Evolutionary conservation across 192 early-diverging fungal genomes (phyloP), one percentile per base, ranked within the genome.

Genomic region (Backusella tarrabulga): DNA sequence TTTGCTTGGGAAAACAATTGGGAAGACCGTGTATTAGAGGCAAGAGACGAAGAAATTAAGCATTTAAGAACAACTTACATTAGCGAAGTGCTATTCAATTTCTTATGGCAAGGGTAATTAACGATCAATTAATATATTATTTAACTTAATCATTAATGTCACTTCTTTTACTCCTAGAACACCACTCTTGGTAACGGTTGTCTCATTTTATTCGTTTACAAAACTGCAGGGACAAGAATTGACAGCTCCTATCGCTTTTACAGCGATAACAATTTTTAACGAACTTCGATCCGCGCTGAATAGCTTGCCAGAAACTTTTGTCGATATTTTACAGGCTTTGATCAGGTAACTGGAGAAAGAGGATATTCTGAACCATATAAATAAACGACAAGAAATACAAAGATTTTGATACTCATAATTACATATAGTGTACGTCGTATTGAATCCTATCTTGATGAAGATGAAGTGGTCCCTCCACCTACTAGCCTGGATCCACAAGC

Each of bases 391-490:
- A 1, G 1, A 4, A 50, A n/a, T n/a, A 7, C 4, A 17, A 17
- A 17, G 0, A n/a, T 50, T n/a, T 0, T 50, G 17, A 50, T 50
- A 50, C 6, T 72, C 1, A 23, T 23, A 8, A 71, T 67, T 36
- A 14, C 26, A 63, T 29, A 63, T 23, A 81, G 87, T 70, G 82
- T 93, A 2, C 76, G 77, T 19, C 89, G 93, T 44, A 87, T 99
- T 21, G 88, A 89, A 50, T 77, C 83, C 29, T 98, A 93, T 76
- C 83, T 98, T 67, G 80, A 85, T n/a, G 93, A 96, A 79, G 80
- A 84, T 12, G 94, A 96, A 14, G 78, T 95, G 17, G 89, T 90
- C 76, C 83, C 78, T 50, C 83, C 90, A 9, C 77, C 78, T 1
- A 79, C 77, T 0, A 76, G 29, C 36, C 34, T 69, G 19, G 21